Conservation (phyloP, 73 alveolate species). For the Diophrys appendiculata region DNA sequence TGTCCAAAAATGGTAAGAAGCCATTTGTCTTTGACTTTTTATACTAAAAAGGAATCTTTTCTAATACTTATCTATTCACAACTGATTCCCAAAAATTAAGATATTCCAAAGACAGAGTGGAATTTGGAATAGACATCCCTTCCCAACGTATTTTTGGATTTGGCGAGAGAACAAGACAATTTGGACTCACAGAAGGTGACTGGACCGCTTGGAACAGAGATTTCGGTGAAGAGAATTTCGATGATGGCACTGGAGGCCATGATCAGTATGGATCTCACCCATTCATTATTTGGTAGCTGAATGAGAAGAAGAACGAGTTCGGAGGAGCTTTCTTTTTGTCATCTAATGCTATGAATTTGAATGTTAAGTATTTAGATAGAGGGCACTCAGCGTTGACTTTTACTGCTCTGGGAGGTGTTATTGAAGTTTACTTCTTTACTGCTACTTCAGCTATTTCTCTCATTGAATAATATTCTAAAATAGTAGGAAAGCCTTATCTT, state of each 20-base stretch:
- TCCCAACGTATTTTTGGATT: constrained; percentile 5
- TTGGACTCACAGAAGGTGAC: constrained; percentile 2
- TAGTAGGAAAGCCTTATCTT: constrained; percentile 83
- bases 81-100: no score
- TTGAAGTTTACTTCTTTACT: constrained; percentile 72
- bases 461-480: constrained; percentile 63
- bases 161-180: constrained; percentile 1
- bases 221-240: neutral
- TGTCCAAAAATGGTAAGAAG: no score
- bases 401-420: constrained; percentile 77
- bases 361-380: neutral
- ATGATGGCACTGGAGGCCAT: neutral
- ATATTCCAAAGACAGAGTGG: no score
- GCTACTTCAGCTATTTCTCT: constrained; percentile 77
- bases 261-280: constrained; percentile 16
- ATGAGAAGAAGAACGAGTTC: constrained; percentile 7
- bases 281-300: constrained; percentile 5
- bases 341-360: constrained; percentile 10
- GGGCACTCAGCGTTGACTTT: constrained; percentile 3
- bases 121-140: constrained; percentile 1
- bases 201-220: constrained; percentile 18
- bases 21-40: no score
- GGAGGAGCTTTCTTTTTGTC: constrained; percentile 6
- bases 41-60: no score
- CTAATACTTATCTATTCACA: no score